A percentile compares a stretch with the other conserved stretches of the same genome.
These are phyloP conservation scores for Castanopsis chinensis DNA, from an alignment of 306 rosid species.

Conservation along the genomic window DNA sequence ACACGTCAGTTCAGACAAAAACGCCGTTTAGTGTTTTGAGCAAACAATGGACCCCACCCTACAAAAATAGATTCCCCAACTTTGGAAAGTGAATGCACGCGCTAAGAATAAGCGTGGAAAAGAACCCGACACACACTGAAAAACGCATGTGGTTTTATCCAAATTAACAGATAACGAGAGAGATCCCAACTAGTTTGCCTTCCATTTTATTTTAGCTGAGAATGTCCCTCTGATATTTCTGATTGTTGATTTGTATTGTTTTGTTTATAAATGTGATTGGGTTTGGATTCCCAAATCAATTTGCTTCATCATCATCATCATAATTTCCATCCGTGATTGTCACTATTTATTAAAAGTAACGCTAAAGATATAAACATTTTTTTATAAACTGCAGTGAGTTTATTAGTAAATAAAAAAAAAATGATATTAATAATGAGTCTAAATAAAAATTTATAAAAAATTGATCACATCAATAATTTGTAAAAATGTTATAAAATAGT, in stretches of 20 bases:
- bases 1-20: neutral
- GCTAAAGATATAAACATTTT: no score
- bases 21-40: neutral
- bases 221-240: neutral
- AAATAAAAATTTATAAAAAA: no score
- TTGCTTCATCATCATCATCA: no score
- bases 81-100: neutral
- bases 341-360: no score
- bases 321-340: no score
- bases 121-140: conserved; percentile 27
- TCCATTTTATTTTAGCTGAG: neutral
- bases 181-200: conserved; percentile 3
- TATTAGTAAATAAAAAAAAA: no score
- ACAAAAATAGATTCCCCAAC: neutral
- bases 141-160: conserved; percentile 16
- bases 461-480: no score
- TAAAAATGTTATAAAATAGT: no score
- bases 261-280: no score
- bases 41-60: neutral
- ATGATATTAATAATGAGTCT: accelerated
- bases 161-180: conserved; percentile 6
- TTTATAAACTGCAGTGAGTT: no score
- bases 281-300: no score
- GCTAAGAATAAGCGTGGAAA: neutral
- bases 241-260: neutral